phyloP scores from a whole-genome alignment of 2,329 filamentous ascomycete species.

The Ceratocystis ficicola region DNA sequence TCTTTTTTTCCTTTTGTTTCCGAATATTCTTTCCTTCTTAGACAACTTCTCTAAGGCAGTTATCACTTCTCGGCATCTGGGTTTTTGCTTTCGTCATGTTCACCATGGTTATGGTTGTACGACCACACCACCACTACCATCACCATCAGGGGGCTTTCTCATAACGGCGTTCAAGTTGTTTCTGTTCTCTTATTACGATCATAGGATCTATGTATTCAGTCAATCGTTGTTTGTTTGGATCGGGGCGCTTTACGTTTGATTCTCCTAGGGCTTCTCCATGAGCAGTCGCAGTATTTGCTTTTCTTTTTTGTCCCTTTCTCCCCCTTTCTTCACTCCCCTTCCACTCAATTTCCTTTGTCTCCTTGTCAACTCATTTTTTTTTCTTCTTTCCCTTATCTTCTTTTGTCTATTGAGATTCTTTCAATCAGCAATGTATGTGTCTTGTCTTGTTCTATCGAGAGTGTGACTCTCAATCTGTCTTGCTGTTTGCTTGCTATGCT shows the following conservation, averaged over 20 bases:
- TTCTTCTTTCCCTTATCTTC: slow-evolving; percentile 12
- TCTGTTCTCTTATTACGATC: slow-evolving; percentile 21
- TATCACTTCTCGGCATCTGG: slow-evolving; percentile 16
- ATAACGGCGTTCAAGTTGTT: slow-evolving; percentile 22
- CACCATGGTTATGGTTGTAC: slow-evolving; percentile 22
- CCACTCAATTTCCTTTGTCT: slow-evolving; percentile 17
- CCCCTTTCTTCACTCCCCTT: neutral
- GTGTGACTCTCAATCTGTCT: neutral
- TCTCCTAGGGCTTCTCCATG: slow-evolving; percentile 17
- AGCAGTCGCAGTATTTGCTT: slow-evolving; percentile 20
- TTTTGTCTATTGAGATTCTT: slow-evolving; percentile 15
- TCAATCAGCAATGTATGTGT: neutral
- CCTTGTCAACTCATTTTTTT: slow-evolving; percentile 10
- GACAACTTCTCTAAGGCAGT: slow-evolving; percentile 9
- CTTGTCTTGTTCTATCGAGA: slow-evolving; percentile 1
- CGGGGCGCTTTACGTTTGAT: slow-evolving; percentile 18
- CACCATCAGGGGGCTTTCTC: slow-evolving; percentile 15
- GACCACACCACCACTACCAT: slow-evolving; percentile 7
- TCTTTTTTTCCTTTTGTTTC: slow-evolving; percentile 13
- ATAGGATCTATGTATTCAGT: slow-evolving; percentile 22
- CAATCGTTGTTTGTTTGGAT: slow-evolving; percentile 19
- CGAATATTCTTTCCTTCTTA: slow-evolving; percentile 14
- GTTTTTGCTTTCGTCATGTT: slow-evolving; percentile 22
- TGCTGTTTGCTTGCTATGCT: slow-evolving; percentile 12
- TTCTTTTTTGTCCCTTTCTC: slow-evolving; percentile 14